Conservation (phyloP, 176 grass and related monocot species). For the maize (Zea mays) region Zm-B73-REFERENCE-NAM-5.0 NC_050097.1:211838001-211838500, state of each 20-base stretch:
- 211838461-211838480: conserved; percentile 6
- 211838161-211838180: no score
- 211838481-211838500: conserved; percentile 25
- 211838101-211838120: conserved; percentile 61
- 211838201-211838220: no score
- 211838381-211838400: conserved; percentile 19
- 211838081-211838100: conserved; percentile 88
- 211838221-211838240: no score
- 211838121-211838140: conserved; percentile 37
- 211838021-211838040: conserved; percentile 56
- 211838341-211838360: conserved; percentile 10
- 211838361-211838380: conserved; percentile 41
- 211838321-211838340: conserved; percentile 28
- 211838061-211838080: conserved; percentile 98
- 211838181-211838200: no score
- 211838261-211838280: no score
- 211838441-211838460: conserved; percentile 39
- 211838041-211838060: conserved; percentile 91
- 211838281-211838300: neutral
- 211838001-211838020: conserved; percentile 48
- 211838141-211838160: conserved; percentile 7
- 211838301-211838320: neutral
- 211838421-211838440: conserved; percentile 17
- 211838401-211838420: conserved; percentile 40
- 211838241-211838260: no score